phyloP scores from a whole-genome alignment of 2,329 filamentous ascomycete species.

The Coniosporium tulheliwenetii region DNA sequence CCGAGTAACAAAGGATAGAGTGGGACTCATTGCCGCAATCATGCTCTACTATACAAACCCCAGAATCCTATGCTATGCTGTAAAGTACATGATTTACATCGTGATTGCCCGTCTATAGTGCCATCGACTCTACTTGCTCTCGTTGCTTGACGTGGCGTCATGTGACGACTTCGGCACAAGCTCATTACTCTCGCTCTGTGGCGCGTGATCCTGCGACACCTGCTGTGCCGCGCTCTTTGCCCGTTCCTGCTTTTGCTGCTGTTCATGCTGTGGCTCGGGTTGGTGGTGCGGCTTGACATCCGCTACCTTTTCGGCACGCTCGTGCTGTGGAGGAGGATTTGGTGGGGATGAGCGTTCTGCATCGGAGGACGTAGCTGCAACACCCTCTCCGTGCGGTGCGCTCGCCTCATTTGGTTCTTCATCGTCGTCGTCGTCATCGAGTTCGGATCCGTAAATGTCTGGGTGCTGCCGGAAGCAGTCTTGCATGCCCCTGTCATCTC shows the following conservation, averaged over 20 bases:
- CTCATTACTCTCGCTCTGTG: constrained; percentile 23
- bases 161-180: constrained; percentile 34
- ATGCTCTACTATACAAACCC: no score
- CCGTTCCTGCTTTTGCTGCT: constrained; percentile 10
- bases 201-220: constrained; percentile 14
- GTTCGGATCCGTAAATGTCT: constrained; percentile 80
- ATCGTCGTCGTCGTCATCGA: constrained; percentile 62
- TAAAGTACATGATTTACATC: no score
- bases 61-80: no score
- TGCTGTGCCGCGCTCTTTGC: constrained; percentile 14
- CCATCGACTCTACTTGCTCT: no score
- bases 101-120: no score
- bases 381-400: background rate
- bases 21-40: no score
- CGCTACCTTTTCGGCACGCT: constrained; percentile 8
- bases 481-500: constrained; percentile 66
- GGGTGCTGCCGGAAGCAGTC: constrained; percentile 89
- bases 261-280: constrained; percentile 5
- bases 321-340: background rate
- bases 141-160: constrained; percentile 26
- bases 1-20: no score
- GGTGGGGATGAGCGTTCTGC: constrained; percentile 1
- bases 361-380: constrained; percentile 1
- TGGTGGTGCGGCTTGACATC: constrained; percentile 5
- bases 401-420: constrained; percentile 11